Evolutionary conservation across 2,329 filamentous ascomycete species (phyloP).

Genomic region (Neoarthrinium moseri): DNA sequence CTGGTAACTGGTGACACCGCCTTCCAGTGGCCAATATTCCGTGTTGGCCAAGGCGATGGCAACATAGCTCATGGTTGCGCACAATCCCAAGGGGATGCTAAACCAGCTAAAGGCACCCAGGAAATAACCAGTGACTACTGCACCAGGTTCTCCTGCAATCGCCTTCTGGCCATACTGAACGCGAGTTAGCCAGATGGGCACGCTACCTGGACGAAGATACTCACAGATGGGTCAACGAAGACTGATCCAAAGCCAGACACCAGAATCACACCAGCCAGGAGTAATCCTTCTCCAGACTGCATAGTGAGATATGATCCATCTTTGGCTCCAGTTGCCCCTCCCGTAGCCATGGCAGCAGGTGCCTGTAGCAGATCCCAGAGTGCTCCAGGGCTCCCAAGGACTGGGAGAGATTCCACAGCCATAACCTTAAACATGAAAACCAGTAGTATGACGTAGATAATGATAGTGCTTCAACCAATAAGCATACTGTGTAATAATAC

Average conservation of each 20-base stretch:
- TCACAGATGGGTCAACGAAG: slow-evolving; percentile 58
- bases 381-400: slow-evolving; percentile 59
- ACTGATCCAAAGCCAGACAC: slow-evolving; percentile 65
- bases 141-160: slow-evolving; percentile 65
- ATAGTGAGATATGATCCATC: slow-evolving; percentile 67
- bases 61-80: slow-evolving; percentile 67
- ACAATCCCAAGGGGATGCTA: slow-evolving; percentile 68
- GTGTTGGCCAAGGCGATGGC: slow-evolving; percentile 61
- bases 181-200: background rate
- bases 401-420: slow-evolving; percentile 57
- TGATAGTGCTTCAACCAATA: slow-evolving; percentile 4
- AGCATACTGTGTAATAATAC: background rate
- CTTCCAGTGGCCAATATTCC: slow-evolving; percentile 54
- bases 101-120: slow-evolving; percentile 70
- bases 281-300: slow-evolving; percentile 62
- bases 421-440: slow-evolving; percentile 68
- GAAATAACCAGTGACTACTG: slow-evolving; percentile 68
- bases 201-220: background rate
- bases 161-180: slow-evolving; percentile 68
- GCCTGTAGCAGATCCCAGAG: slow-evolving; percentile 63
- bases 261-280: slow-evolving; percentile 72
- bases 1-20: slow-evolving; percentile 57
- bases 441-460: slow-evolving; percentile 48
- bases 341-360: slow-evolving; percentile 41
- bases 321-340: slow-evolving; percentile 64